phyloP scores from a whole-genome alignment of 257 asterid genomes.

The Plantago elongata region DNA sequence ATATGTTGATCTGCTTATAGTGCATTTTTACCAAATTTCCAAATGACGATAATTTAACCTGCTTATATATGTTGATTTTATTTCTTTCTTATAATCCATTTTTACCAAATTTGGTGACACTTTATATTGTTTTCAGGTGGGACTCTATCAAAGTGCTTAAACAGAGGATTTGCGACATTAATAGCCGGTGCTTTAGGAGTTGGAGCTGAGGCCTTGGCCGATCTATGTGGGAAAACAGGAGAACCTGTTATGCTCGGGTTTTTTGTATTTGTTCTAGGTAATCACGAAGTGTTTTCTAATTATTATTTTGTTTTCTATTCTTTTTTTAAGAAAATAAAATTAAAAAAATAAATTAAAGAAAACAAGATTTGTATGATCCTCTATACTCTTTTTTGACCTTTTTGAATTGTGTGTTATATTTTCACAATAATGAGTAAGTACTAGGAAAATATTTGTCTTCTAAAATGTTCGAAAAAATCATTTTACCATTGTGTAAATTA shows the following conservation, averaged over 20 bases:
- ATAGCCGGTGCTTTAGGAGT: slow-evolving; percentile 72
- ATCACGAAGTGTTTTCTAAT: not conserved
- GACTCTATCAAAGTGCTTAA: slow-evolving; percentile 58
- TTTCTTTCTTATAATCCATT: not conserved
- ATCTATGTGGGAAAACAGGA: slow-evolving; percentile 51
- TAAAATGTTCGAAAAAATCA: too few relatives aligned
- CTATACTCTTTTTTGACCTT: too few relatives aligned
- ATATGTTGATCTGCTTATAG: slow-evolving; percentile 9
- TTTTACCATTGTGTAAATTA: too few relatives aligned
- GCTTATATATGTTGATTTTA: not conserved
- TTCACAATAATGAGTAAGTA: too few relatives aligned
- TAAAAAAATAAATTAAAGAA: too few relatives aligned
- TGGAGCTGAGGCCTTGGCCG: slow-evolving; percentile 70
- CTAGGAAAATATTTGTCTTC: too few relatives aligned
- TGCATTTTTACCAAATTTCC: not conserved
- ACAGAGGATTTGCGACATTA: slow-evolving; percentile 67
- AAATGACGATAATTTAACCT: not conserved
- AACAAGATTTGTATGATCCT: too few relatives aligned
- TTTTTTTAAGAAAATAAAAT: not conserved
- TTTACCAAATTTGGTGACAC: not conserved
- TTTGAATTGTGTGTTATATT: too few relatives aligned
- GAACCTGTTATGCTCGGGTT: slow-evolving; percentile 63
- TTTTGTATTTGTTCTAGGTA: slow-evolving; percentile 61
- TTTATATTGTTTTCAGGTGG: slow-evolving; percentile 40
- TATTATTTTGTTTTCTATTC: not conserved